Conservation (phyloP, 441 rosid species). For the Lagerstroemia fauriei region DNA sequence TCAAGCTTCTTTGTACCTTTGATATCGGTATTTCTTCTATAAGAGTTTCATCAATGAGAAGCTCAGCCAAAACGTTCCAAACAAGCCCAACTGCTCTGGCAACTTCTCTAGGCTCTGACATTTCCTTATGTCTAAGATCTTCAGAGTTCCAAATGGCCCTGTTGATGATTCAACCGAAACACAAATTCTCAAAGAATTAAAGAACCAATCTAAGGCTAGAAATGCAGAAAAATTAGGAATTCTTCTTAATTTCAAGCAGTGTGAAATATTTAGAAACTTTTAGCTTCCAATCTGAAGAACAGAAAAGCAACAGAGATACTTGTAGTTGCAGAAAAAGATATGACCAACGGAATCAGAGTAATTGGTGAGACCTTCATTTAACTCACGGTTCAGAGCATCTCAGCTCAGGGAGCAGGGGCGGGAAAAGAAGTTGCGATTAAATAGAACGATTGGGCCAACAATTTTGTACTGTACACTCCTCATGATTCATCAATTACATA, state of each 20-base stretch:
- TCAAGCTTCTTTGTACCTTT: background rate
- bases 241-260: background rate
- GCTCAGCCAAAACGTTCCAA: background rate
- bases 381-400: background rate
- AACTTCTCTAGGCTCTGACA: background rate
- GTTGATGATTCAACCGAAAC: background rate
- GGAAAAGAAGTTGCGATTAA: no score
- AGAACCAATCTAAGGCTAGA: background rate
- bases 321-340: background rate
- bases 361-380: background rate
- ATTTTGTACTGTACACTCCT: no score
- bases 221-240: background rate
- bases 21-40: no score
- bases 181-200: background rate
- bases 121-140: background rate
- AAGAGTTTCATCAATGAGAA: no score
- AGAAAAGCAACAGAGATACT: background rate
- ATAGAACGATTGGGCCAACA: no score
- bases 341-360: background rate
- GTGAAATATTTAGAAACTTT: background rate
- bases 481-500: no score
- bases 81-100: background rate
- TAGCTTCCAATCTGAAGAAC: constrained; percentile 5
- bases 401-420: no score
- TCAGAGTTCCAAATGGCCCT: background rate